Evolutionary conservation across 495 filamentous ascomycete genomes (phyloP).

Genomic region (Aspergillus funiculosus): DNA sequence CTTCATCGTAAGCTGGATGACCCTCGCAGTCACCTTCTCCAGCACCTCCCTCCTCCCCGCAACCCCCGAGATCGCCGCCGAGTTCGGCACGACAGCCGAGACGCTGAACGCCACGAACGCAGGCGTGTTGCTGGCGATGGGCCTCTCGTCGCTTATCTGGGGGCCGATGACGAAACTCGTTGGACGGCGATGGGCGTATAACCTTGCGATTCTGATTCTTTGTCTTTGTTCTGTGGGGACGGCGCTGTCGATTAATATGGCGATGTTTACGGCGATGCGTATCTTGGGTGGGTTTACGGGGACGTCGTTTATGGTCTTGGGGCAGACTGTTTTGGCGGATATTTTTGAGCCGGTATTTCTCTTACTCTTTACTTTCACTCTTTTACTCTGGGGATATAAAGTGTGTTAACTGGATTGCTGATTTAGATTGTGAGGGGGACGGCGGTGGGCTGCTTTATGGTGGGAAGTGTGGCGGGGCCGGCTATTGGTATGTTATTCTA

Average conservation of each 20-base stretch:
- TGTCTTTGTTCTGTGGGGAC: slow-evolving; percentile 32
- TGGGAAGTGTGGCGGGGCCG: slow-evolving; percentile 50
- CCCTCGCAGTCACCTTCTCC: slow-evolving; percentile 39
- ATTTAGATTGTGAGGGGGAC: slow-evolving; percentile 49
- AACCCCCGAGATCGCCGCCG: slow-evolving; percentile 35
- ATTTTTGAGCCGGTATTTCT: slow-evolving; percentile 40
- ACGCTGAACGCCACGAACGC: slow-evolving; percentile 44
- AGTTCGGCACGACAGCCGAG: slow-evolving; percentile 35
- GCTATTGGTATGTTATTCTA: slow-evolving; percentile 51
- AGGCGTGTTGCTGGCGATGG: slow-evolving; percentile 52
- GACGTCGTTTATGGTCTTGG: slow-evolving; percentile 44
- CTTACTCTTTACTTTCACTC: not conserved
- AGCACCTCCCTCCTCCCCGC: slow-evolving; percentile 40
- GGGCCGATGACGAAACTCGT: slow-evolving; percentile 41
- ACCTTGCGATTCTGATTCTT: slow-evolving; percentile 35
- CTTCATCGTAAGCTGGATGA: slow-evolving; percentile 41
- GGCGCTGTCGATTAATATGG: slow-evolving; percentile 29
- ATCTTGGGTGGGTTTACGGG: slow-evolving; percentile 39
- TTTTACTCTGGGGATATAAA: not conserved
- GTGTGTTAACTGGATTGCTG: not conserved
- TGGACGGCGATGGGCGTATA: slow-evolving; percentile 33
- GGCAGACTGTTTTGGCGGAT: slow-evolving; percentile 44
- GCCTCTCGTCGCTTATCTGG: slow-evolving; percentile 49
- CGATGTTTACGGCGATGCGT: slow-evolving; percentile 38
- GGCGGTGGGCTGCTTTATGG: slow-evolving; percentile 49